phyloP scores from a whole-genome alignment of 768 basidiomycete genomes.

The Lentinula detonsa region DNA sequence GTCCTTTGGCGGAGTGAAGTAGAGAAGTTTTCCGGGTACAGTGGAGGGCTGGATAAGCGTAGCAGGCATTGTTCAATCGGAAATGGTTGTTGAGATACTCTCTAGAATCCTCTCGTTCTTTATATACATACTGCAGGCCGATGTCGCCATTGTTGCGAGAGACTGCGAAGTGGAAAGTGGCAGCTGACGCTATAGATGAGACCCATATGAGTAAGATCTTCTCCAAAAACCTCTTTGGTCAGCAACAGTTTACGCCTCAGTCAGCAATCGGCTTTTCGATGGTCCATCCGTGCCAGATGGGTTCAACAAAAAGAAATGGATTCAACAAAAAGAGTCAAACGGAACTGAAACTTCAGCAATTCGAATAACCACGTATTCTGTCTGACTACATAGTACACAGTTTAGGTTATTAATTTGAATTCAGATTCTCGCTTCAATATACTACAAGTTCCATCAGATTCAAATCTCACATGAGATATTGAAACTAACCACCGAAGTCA shows the following conservation, averaged over 20 bases:
- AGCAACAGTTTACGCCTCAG: background rate
- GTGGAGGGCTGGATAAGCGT: constrained; percentile 1
- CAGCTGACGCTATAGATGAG: background rate
- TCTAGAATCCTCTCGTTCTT: constrained; percentile 33
- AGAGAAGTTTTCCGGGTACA: constrained; percentile 3
- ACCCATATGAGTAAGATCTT: background rate
- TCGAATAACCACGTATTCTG: background rate
- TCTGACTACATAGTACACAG: no score
- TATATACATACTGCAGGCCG: background rate
- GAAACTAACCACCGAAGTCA: background rate
- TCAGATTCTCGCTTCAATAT: background rate
- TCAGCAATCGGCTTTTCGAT: background rate
- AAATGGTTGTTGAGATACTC: constrained; percentile 42
- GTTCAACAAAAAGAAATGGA: no score
- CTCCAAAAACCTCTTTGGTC: background rate
- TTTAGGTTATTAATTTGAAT: background rate
- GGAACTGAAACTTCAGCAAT: background rate
- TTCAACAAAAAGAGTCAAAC: background rate
- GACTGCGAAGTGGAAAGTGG: background rate
- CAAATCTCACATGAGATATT: background rate
- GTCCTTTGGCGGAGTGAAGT: constrained; percentile 16
- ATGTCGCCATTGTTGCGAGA: constrained; percentile 1
- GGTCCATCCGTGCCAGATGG: background rate
- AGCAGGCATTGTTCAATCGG: constrained; percentile 16
- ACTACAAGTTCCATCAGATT: background rate